Conservation (phyloP, 805 yeast species). For the Komagataella ulmi region DNA sequence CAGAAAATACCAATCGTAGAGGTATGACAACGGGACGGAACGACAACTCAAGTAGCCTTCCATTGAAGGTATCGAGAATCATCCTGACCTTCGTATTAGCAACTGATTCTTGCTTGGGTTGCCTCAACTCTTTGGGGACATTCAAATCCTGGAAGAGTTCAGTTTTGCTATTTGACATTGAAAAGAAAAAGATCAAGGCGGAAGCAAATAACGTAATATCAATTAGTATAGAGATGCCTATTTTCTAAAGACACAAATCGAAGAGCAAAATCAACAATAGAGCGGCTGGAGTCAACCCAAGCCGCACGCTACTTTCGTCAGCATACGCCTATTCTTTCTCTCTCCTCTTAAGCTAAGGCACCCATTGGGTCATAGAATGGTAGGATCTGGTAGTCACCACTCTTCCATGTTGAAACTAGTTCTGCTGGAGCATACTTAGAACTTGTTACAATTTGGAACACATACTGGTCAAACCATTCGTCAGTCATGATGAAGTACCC, state of each 20-base stretch:
- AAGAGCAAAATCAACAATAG: not conserved
- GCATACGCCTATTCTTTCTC: not conserved
- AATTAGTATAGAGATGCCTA: not conserved
- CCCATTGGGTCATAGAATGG: slow-evolving; percentile 80
- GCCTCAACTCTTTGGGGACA: not conserved
- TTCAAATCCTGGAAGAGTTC: not conserved
- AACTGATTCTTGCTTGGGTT: not conserved
- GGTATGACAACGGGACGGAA: not conserved
- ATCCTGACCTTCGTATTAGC: not conserved
- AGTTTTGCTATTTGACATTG: not conserved
- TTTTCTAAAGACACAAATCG: not conserved
- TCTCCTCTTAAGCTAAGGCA: slow-evolving; percentile 34
- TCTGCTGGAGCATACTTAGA: slow-evolving; percentile 20
- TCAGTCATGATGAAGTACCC: slow-evolving; percentile 67
- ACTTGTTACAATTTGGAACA: slow-evolving; percentile 48
- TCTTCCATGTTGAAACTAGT: slow-evolving; percentile 30
- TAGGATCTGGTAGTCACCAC: slow-evolving; percentile 31
- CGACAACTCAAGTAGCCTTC: not conserved
- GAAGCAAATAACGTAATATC: not conserved
- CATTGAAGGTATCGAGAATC: not conserved
- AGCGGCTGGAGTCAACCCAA: not conserved
- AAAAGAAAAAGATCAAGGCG: not conserved
- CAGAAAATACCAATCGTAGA: not conserved
- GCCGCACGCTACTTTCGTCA: not conserved
- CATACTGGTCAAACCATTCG: slow-evolving; percentile 63